Evolutionary conservation across 192 early-diverging fungal genomes (phyloP).

Genomic region (Backusella australiensis): DNA sequence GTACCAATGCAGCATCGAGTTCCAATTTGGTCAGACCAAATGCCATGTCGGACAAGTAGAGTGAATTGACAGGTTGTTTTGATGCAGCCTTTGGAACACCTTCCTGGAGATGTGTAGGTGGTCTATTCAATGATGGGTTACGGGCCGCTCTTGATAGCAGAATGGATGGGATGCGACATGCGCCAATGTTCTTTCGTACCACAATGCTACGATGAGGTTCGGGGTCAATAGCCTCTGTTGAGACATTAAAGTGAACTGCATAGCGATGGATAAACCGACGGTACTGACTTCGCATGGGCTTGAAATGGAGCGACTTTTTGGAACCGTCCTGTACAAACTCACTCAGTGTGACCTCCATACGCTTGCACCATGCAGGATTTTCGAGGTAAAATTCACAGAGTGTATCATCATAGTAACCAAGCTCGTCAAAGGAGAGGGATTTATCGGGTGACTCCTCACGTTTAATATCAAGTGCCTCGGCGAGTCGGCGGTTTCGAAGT

Average conservation of each 20-base stretch:
- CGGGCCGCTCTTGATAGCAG: constrained; percentile 39
- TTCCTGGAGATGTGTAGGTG: constrained; percentile 3
- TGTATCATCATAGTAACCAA: constrained; percentile 52
- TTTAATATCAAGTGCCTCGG: constrained; percentile 70
- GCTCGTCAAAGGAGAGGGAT: constrained; percentile 14
- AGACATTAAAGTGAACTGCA: constrained; percentile 69
- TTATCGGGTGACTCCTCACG: constrained; percentile 31
- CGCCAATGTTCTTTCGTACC: constrained; percentile 46
- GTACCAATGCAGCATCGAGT: constrained; percentile 46
- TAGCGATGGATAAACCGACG: constrained; percentile 76
- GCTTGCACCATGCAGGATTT: constrained; percentile 63
- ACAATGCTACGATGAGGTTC: constrained; percentile 73
- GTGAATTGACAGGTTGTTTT: constrained; percentile 56
- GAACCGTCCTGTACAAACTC: constrained; percentile 64
- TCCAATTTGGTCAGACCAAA: constrained; percentile 51
- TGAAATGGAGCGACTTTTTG: constrained; percentile 57
- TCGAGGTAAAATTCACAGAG: constrained; percentile 67
- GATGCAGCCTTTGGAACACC: neutral
- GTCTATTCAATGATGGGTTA: constrained; percentile 17
- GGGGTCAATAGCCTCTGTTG: constrained; percentile 75
- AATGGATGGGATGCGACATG: constrained; percentile 32
- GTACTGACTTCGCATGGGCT: constrained; percentile 60
- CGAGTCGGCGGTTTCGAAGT: constrained; percentile 78
- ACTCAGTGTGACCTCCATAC: constrained; percentile 63
- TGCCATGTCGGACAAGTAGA: constrained; percentile 49